phyloP scores from a whole-genome alignment of 2,329 filamentous ascomycete genomes.

The Mycocentrospora acerina region DNA sequence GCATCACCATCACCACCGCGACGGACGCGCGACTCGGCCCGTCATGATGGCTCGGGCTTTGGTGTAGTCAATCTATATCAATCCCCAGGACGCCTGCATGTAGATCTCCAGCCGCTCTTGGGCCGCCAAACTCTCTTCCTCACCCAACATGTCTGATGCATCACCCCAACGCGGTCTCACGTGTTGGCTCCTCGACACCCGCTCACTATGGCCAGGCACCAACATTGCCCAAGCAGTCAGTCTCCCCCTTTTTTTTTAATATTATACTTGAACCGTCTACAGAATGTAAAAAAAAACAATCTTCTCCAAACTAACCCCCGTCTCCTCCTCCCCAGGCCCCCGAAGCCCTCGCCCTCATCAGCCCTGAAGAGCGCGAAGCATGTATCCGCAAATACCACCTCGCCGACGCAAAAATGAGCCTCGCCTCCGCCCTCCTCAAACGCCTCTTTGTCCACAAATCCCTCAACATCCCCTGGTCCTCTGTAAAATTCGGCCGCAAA shows the following conservation, averaged over 20 bases:
- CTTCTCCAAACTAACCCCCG: slow-evolving; percentile 7
- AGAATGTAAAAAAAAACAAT: slow-evolving; percentile 18
- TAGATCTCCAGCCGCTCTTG: no score
- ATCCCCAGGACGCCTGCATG: no score
- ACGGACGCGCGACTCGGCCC: not conserved
- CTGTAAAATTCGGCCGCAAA: slow-evolving; percentile 58
- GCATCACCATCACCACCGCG: not conserved
- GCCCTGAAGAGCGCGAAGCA: slow-evolving; percentile 56
- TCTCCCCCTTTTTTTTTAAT: slow-evolving; percentile 1
- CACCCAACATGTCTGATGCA: slow-evolving; percentile 15
- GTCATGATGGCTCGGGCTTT: no score
- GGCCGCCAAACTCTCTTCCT: no score
- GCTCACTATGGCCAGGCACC: slow-evolving; percentile 49
- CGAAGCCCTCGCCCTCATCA: slow-evolving; percentile 46
- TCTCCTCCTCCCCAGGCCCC: slow-evolving; percentile 47
- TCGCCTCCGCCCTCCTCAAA: slow-evolving; percentile 74
- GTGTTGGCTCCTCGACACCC: slow-evolving; percentile 54
- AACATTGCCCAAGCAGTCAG: slow-evolving; percentile 46
- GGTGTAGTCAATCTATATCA: no score
- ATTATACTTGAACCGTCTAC: no score
- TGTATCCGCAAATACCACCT: slow-evolving; percentile 66
- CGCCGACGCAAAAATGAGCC: slow-evolving; percentile 72
- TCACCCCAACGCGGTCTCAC: slow-evolving; percentile 32
- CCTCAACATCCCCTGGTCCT: slow-evolving; percentile 61
- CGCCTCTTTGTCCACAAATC: slow-evolving; percentile 65